Conservation (phyloP, 352 stramenopile species). For the Hyaloperonospora arabidopsidis region DNA sequence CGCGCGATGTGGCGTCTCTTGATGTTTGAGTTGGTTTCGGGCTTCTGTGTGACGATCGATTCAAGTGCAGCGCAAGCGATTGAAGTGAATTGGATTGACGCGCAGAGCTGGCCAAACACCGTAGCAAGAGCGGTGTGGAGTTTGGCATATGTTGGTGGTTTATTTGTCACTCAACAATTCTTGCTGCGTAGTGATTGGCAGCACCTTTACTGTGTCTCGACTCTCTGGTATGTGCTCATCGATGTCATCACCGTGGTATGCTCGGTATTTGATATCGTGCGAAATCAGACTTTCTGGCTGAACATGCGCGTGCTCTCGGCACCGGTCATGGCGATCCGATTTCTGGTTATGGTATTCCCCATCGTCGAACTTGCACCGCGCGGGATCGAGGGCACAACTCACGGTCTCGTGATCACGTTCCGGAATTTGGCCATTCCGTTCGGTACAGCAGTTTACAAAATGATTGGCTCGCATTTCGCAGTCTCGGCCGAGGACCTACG, state of each 20-base stretch:
- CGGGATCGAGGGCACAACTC: conserved; percentile 52
- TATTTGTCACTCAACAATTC: conserved; percentile 50
- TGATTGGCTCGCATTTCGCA: conserved; percentile 35
- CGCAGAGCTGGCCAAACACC: conserved; percentile 43
- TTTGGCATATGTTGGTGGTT: conserved; percentile 45
- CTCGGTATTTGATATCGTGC: conserved; percentile 44
- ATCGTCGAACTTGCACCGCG: conserved; percentile 51
- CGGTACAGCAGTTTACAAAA: conserved; percentile 34
- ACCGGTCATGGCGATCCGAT: conserved; percentile 36
- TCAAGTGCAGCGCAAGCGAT: conserved; percentile 43
- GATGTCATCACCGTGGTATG: conserved; percentile 39
- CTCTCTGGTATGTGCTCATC: conserved; percentile 47
- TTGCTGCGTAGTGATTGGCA: conserved; percentile 50
- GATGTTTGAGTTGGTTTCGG: conserved; percentile 52
- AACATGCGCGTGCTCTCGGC: conserved; percentile 43
- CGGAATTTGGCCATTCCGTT: conserved; percentile 53
- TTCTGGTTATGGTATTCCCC: conserved; percentile 46
- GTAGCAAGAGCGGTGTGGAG: conserved; percentile 42
- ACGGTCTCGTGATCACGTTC: conserved; percentile 54
- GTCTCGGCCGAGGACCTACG: conserved; percentile 25
- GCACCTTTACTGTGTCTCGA: conserved; percentile 40
- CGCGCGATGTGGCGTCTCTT: conserved; percentile 72
- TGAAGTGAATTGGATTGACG: conserved; percentile 47
- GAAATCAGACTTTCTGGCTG: conserved; percentile 47
- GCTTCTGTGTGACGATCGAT: conserved; percentile 47